A percentile compares a stretch with the other conserved stretches of the same genome.
Evolutionary conservation across 148 eudicot genomes (phyloP).

Genomic region (Fagopyrum homotropicum): DNA sequence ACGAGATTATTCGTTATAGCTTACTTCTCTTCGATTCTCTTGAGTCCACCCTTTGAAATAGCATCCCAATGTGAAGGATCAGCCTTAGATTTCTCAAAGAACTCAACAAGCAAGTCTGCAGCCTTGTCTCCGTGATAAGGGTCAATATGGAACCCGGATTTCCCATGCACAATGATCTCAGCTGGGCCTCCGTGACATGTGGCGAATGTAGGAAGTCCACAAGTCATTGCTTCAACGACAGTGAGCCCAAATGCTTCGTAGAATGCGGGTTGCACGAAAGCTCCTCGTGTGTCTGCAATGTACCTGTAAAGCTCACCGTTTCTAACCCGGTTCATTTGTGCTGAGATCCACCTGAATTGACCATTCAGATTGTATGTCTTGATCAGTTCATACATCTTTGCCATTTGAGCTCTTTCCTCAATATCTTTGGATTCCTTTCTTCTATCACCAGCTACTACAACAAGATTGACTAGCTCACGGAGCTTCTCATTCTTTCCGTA

Average conservation of each 20-base stretch:
- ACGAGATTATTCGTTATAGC: neutral
- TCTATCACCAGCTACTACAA: conserved; percentile 92
- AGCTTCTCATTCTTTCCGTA: conserved; percentile 71
- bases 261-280: conserved; percentile 86
- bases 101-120: conserved; percentile 59
- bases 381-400: conserved; percentile 78
- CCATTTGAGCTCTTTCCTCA: conserved; percentile 93
- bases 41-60: conserved; percentile 79
- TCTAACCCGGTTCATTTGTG: conserved; percentile 93
- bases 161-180: conserved; percentile 88
- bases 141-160: conserved; percentile 91
- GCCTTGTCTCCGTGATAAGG: conserved; percentile 97
- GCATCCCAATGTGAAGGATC: conserved; percentile 85
- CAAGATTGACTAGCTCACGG: conserved; percentile 80
- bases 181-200: conserved; percentile 91
- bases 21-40: conserved; percentile 79
- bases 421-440: conserved; percentile 91
- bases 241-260: conserved; percentile 97
- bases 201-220: conserved; percentile 94
- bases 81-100: conserved; percentile 57
- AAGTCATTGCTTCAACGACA: conserved; percentile 96
- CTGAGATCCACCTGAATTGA: conserved; percentile 95
- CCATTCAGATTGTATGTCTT: conserved; percentile 73
- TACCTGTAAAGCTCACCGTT: conserved; percentile 92
- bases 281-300: conserved; percentile 87